Conservation (phyloP, 495 filamentous ascomycete genomes). For the Talaromyces thailandensis region DNA sequence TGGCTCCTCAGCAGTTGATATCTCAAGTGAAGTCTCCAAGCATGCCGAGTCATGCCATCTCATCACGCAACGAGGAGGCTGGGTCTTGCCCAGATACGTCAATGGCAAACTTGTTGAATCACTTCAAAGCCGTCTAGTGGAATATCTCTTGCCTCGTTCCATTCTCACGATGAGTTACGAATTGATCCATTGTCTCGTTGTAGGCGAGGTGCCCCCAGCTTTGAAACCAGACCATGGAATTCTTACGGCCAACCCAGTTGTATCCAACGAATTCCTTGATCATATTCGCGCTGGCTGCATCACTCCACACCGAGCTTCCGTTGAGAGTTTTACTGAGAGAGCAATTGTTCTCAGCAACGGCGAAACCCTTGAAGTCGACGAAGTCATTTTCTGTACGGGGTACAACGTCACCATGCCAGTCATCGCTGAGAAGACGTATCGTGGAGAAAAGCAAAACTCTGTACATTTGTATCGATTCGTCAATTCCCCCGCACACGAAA, state of each 20-base stretch:
- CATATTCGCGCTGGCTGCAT: slow-evolving; percentile 12
- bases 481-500: slow-evolving; percentile 7
- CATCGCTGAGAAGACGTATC: slow-evolving; percentile 5
- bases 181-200: slow-evolving; percentile 8
- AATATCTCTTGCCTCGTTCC: slow-evolving; percentile 8
- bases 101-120: slow-evolving; percentile 13
- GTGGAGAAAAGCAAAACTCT: slow-evolving; percentile 1
- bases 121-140: slow-evolving; percentile 9
- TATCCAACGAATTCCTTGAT: slow-evolving; percentile 12
- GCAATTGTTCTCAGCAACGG: slow-evolving; percentile 10
- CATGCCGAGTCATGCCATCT: slow-evolving; percentile 11
- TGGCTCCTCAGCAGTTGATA: slow-evolving; percentile 19
- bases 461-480: slow-evolving; percentile 12
- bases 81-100: slow-evolving; percentile 14
- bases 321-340: slow-evolving; percentile 9
- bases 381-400: slow-evolving; percentile 14
- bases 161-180: slow-evolving; percentile 11
- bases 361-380: slow-evolving; percentile 11
- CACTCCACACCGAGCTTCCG: slow-evolving; percentile 8
- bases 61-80: slow-evolving; percentile 13
- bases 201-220: slow-evolving; percentile 6
- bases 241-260: slow-evolving; percentile 11
- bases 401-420: slow-evolving; percentile 12
- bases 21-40: slow-evolving; percentile 12
- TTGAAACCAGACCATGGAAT: slow-evolving; percentile 13